Conservation (phyloP, 352 stramenopile genomes). For the Pythium periplocum region DNA sequence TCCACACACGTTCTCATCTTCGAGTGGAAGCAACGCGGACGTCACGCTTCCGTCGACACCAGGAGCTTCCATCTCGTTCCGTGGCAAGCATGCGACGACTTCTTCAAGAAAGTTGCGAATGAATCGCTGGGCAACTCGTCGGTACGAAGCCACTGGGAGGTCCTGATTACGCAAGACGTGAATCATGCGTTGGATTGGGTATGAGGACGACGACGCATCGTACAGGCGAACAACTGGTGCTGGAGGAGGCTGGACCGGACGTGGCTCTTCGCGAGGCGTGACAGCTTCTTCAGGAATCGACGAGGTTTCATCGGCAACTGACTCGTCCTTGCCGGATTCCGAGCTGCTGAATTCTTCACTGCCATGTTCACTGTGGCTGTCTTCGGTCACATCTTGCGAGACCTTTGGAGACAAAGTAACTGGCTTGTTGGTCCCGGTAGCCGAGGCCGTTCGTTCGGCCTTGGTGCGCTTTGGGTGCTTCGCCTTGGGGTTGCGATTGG, state of each 20-base stretch:
- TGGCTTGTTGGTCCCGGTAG: neutral
- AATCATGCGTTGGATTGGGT: slow-evolving; percentile 11
- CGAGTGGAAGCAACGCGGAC: slow-evolving; percentile 6
- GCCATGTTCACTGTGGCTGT: slow-evolving; percentile 6
- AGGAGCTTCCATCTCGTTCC: slow-evolving; percentile 8
- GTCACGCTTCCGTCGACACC: slow-evolving; percentile 11
- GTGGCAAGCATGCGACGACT: slow-evolving; percentile 13
- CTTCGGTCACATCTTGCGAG: slow-evolving; percentile 6
- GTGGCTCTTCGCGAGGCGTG: too few relatives aligned
- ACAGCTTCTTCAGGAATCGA: too few relatives aligned
- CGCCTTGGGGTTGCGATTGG: slow-evolving; percentile 8
- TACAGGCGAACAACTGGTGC: slow-evolving; percentile 3
- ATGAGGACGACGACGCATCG: slow-evolving; percentile 7
- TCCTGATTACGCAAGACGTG: slow-evolving; percentile 11
- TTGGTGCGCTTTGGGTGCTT: slow-evolving; percentile 14
- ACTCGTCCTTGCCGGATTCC: slow-evolving; percentile 4
- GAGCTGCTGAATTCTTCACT: slow-evolving; percentile 16
- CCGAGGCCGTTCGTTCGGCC: neutral
- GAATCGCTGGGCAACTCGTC: slow-evolving; percentile 8
- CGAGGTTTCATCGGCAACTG: neutral
- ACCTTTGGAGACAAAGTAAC: neutral
- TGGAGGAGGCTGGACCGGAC: neutral
- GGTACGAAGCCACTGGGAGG: slow-evolving; percentile 10
- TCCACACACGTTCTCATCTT: slow-evolving; percentile 18
- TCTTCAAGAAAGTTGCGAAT: slow-evolving; percentile 13